Evolutionary conservation across 345 rosid species (phyloP), one percentile per base, ranked within the genome.

Genomic region (Mallotus nudiflorus): DNA sequence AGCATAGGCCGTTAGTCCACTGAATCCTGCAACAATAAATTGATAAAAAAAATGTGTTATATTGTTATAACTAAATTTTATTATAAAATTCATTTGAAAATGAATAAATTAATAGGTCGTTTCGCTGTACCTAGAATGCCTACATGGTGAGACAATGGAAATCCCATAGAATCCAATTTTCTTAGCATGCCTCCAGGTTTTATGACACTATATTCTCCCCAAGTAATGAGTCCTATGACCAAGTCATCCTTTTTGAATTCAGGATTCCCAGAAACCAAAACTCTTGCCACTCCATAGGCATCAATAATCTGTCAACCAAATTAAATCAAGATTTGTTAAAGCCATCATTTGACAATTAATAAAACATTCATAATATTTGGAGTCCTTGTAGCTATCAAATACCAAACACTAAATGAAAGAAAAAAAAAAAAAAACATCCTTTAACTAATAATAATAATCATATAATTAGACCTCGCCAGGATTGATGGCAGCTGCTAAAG

Each of bases 381-480:
- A n/a, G n/a, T n/a, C n/a, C n/a, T n/a, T n/a, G n/a, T n/a, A n/a
- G n/a, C n/a, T n/a, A n/a, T n/a, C n/a, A n/a, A n/a, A n/a, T n/a
- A n/a, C n/a, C n/a, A n/a, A n/a, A n/a, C n/a, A n/a, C n/a, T n/a
- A n/a, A n/a, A n/a, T n/a, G n/a, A n/a, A n/a, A n/a, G n/a, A n/a
- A n/a, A n/a, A n/a, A n/a, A n/a, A n/a, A n/a, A n/a, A n/a, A n/a
- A n/a, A n/a, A n/a, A n/a, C n/a, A n/a, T n/a, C n/a, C n/a, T n/a
- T n/a, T n/a, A n/a, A n/a, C n/a, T n/a, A n/a, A n/a, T n/a, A n/a
- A n/a, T n/a, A n/a, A n/a, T n/a, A n/a, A n/a, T n/a, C n/a, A n/a
- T n/a, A n/a, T n/a, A n/a, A n/a, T n/a, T n/a, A 52, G n/a, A 79
- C 93, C 85, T 74, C 68, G 2, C 90, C 89, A 1, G 85, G 87